These are phyloP conservation scores for Suaeda aralocaspica DNA, from an alignment of 148 eudicot genomes.

Conservation along the genomic window DNA sequence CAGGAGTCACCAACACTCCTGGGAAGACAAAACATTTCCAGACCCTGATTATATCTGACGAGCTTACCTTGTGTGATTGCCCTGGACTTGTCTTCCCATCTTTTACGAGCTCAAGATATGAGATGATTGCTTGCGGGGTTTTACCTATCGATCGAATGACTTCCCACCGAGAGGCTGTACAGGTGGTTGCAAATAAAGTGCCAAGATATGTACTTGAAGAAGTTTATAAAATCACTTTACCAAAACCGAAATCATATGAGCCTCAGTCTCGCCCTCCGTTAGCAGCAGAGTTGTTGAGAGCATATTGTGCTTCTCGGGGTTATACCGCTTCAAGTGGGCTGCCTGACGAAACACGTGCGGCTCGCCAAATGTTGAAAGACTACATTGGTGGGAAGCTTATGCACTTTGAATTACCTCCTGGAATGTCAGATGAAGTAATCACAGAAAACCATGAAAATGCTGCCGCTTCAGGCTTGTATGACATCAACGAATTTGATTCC, in stretches of 20 bases:
- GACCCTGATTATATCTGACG: conserved; percentile 79
- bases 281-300: conserved; percentile 75
- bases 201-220: conserved; percentile 55
- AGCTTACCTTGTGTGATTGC: conserved; percentile 90
- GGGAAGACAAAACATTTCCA: conserved; percentile 98
- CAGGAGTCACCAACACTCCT: conserved; percentile 94
- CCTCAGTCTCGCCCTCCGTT: conserved; percentile 70
- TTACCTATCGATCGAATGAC: conserved; percentile 89
- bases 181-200: conserved; percentile 79
- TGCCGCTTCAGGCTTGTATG: conserved; percentile 23
- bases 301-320: conserved; percentile 94
- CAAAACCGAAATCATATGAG: conserved; percentile 90
- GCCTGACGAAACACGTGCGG: conserved; percentile 88
- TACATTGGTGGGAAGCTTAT: conserved; percentile 89
- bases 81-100: conserved; percentile 98
- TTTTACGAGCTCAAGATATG: conserved; percentile 92
- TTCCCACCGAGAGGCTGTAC: conserved; percentile 85
- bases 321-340: conserved; percentile 81
- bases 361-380: conserved; percentile 82
- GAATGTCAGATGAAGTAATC: conserved; percentile 30
- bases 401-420: conserved; percentile 84
- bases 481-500: conserved; percentile 43
- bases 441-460: conserved; percentile 8
- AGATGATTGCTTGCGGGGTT: conserved; percentile 98
- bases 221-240: conserved; percentile 68